phyloP scores from a whole-genome alignment of 1,139 yeast genomes.

The Suhomyces kunorum region DNA sequence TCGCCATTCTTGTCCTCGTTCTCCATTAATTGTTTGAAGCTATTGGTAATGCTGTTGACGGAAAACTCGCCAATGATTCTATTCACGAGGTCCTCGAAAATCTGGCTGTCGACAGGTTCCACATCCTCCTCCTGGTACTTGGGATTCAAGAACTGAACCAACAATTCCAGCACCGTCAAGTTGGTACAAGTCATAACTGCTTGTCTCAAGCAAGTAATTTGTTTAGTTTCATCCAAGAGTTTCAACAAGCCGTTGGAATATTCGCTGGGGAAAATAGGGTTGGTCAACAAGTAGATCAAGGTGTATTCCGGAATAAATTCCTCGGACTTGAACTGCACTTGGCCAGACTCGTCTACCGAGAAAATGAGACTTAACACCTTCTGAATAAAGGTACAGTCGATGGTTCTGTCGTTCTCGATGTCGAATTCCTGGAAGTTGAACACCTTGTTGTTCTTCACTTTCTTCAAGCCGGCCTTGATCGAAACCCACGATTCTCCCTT shows the following conservation, averaged over 20 bases:
- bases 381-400: conserved; percentile 61
- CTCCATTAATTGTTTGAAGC: conserved; percentile 27
- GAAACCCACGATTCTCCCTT: conserved; percentile 32
- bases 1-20: conserved; percentile 15
- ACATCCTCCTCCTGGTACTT: conserved; percentile 22
- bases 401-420: conserved; percentile 65
- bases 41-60: conserved; percentile 45
- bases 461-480: conserved; percentile 22
- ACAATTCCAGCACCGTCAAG: conserved; percentile 61
- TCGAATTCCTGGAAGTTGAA: conserved; percentile 49
- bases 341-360: conserved; percentile 17
- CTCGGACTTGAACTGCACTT: conserved; percentile 22
- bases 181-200: conserved; percentile 79
- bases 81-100: conserved; percentile 67
- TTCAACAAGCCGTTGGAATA: conserved; percentile 56
- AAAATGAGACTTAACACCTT: conserved; percentile 50
- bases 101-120: conserved; percentile 55
- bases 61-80: conserved; percentile 66
- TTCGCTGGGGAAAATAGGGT: conserved; percentile 75
- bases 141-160: conserved; percentile 48
- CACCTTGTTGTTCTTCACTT: conserved; percentile 15
- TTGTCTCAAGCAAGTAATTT: conserved; percentile 71
- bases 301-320: conserved; percentile 57
- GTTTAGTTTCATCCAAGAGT: conserved; percentile 39
- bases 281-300: conserved; percentile 75